These are phyloP conservation scores for Leptographium lundbergii DNA, from an alignment of 2,329 filamentous ascomycete species.

Conservation along the genomic window DNA sequence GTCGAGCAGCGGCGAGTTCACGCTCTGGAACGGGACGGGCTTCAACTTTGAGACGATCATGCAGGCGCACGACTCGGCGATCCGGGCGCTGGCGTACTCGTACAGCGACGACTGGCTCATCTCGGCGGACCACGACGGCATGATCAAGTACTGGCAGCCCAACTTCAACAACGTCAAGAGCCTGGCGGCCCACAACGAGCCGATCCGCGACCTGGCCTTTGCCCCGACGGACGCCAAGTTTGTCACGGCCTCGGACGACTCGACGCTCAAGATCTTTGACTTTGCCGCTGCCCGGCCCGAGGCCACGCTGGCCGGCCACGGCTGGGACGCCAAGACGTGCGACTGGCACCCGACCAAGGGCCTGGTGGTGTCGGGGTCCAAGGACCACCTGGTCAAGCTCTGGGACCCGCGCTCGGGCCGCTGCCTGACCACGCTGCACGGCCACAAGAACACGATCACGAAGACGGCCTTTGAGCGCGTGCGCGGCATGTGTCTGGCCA, in stretches of 20 bases:
- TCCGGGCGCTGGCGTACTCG: conserved; percentile 74
- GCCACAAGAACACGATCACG: conserved; percentile 94
- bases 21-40: conserved; percentile 94
- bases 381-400: conserved; percentile 93
- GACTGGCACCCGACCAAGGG: conserved; percentile 98
- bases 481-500: conserved; percentile 74
- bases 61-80: conserved; percentile 87
- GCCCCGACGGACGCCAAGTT: conserved; percentile 93
- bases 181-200: conserved; percentile 79
- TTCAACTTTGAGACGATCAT: conserved; percentile 99
- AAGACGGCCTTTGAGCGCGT: conserved; percentile 83
- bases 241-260: conserved; percentile 90
- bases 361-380: conserved; percentile 86
- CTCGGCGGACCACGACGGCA: conserved; percentile 86
- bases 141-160: conserved; percentile 97
- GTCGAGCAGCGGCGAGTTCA: conserved; percentile 94
- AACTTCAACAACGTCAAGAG: conserved; percentile 99
- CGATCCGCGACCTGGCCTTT: conserved; percentile 84
- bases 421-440: conserved; percentile 86
- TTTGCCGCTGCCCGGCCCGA: conserved; percentile 81
- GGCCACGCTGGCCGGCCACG: conserved; percentile 77
- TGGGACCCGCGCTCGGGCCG: conserved; percentile 93
- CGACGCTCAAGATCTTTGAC: conserved; percentile 88
- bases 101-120: conserved; percentile 96
- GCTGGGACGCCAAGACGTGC: conserved; percentile 93